These are phyloP conservation scores for Plectosphaerella cucumerina DNA, from an alignment of 2,329 filamentous ascomycete species.

Conservation along the genomic window DNA sequence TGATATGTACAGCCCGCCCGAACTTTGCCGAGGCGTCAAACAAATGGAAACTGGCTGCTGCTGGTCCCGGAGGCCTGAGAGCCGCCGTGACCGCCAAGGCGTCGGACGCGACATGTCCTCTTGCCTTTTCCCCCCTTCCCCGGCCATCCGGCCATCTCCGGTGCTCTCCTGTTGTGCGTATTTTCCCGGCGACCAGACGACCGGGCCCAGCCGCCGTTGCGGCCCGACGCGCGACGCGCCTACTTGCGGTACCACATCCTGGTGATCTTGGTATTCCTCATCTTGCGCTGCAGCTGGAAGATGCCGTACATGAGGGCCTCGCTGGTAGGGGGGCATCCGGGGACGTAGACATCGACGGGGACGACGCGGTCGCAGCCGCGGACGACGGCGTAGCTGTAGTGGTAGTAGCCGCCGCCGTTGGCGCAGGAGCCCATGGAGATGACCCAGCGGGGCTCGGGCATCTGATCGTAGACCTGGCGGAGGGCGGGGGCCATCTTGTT, in stretches of 20 bases:
- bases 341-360: slow-evolving; percentile 77
- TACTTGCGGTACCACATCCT: slow-evolving; percentile 58
- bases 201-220: neutral
- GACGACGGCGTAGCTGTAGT: slow-evolving; percentile 74
- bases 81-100: neutral
- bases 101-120: neutral
- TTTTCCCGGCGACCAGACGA: neutral
- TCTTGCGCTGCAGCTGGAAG: slow-evolving; percentile 74
- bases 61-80: too few species aligned
- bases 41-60: neutral
- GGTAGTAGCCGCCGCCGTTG: slow-evolving; percentile 82
- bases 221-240: slow-evolving; percentile 4
- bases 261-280: slow-evolving; percentile 55
- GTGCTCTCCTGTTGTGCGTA: neutral
- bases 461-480: slow-evolving; percentile 90
- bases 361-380: slow-evolving; percentile 73
- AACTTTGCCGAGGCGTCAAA: neutral
- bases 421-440: slow-evolving; percentile 80
- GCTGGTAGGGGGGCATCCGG: slow-evolving; percentile 62
- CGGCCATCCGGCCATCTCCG: neutral
- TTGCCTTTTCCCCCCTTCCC: neutral
- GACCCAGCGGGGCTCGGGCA: slow-evolving; percentile 89
- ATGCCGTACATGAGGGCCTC: slow-evolving; percentile 66
- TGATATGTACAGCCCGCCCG: neutral
- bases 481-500: slow-evolving; percentile 96